Base-by-base conservation (phyloP, 2,329 filamentous ascomycete genomes). In the Aspergillus sp. region DNA sequence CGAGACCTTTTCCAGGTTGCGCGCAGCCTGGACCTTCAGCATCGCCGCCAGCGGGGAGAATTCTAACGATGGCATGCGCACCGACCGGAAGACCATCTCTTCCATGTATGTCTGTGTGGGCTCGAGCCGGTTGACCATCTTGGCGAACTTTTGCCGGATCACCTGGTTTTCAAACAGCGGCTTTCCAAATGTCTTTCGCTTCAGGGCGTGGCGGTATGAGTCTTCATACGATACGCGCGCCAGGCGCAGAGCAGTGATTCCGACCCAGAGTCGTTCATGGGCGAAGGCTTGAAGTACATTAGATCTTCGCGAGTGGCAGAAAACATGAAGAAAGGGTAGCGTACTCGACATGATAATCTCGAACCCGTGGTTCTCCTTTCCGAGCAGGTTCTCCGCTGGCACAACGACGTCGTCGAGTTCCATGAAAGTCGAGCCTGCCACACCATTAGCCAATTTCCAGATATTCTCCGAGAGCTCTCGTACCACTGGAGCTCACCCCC, bases 141-240 rank as follows among this genome's bases (percentile, higher is more conserved):
- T 47, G 5, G 51, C 47, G 41, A 56, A 54, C 24, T 56, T 56
- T 2, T 51, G 49, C 2, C 54, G 51, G 20, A 56, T 51, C 1
- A 53, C 54, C 26, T 56, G 54, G 38, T 56, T 56, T 16, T 56
- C 51, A 22, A 56, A 56, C 4, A 54, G 43, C 6, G 46, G 46
- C 36, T 54, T 56, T 6, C 54, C 54, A 20, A 56, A 56, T 1
- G 54, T 53, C 22, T 56, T 47, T 13, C 54, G 54, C 22, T 51
- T 53, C 33, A 36, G 33, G n/a, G 33, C 33, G 33, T 36, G 33
- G 38, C 38, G 38, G 16, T 41, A 41, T 4, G 38, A 41, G 17
- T 41, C 38, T n/a, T 41, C 38, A 11, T 19, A 19, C 4, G 38
- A 41, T 4, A 41, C 38, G 10, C 51, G 43, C 4, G 47, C 43